Evolutionary conservation across 441 rosid genomes (phyloP), one percentile per base, ranked within the genome.

Genomic region (Hura crepitans): DNA sequence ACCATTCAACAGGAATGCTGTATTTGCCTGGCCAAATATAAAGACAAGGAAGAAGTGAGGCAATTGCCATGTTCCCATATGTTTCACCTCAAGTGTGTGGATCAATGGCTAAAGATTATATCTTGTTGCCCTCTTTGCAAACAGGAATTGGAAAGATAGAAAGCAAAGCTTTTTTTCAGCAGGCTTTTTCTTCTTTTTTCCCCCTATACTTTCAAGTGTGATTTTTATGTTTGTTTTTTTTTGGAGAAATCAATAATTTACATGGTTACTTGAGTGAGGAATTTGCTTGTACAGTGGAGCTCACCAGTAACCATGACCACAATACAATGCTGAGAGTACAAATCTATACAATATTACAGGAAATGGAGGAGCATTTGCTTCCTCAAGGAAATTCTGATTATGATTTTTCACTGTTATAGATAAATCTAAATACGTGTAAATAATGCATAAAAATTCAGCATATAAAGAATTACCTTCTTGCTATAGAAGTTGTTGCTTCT

Each of bases 41-140:
- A 78, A 81, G 97, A 92, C 47, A 90, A 81, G 76, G 99, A 94
- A 65, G 99, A 94, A 75, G 87, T 94, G 74, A 85, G 89, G 74
- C 76, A 84, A 75, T 78, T 94, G 78, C 97, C 97, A 66, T 94
- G 99, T 71, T 89, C 90, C 27, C 99, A 94, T 65, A 78, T 83
- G 61, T 94, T 94, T 80, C 99, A 94, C 74, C 86, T 82, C 51
- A 85, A 86, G 51, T 94, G 99, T 65, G 97, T 92, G 59, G 99
- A 94, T 84, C 97, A 94, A 50, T 94, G 99, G 99, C 97, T 94
- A 66, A 81, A 82, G 68, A 92, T 94, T 31, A 86, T 90, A 54
- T 94, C 97, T 64, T 92, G 96, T 73, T 94, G 99, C 75, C 99
- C 99, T 46, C 94, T 92, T 58, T 94, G 97, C 70, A 94, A 94